phyloP scores from a whole-genome alignment of 257 asterid genomes.

The Primulina tabacum region DNA sequence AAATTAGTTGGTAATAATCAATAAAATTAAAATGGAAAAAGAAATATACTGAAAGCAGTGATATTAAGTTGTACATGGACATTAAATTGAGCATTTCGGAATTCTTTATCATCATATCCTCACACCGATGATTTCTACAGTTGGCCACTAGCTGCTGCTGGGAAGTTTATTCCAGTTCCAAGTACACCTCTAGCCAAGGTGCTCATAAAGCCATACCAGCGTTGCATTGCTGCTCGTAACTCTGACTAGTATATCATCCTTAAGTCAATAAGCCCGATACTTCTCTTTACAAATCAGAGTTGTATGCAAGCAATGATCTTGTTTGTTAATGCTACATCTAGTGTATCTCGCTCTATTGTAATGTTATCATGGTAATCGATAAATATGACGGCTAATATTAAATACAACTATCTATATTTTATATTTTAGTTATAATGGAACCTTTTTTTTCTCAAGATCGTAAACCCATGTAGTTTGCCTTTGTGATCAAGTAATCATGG shows the following conservation, averaged over 20 bases:
- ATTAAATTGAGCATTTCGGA: background rate
- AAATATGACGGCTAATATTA: background rate
- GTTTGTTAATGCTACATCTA: background rate
- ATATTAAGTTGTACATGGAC: background rate
- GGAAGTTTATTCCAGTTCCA: conserved; percentile 84
- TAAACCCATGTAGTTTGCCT: background rate
- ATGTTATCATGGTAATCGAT: background rate
- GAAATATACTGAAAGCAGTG: background rate
- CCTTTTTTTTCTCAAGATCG: background rate
- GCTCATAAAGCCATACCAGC: conserved; percentile 65
- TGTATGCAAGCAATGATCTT: conserved; percentile 12
- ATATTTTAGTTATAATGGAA: background rate
- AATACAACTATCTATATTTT: background rate
- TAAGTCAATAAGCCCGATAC: background rate
- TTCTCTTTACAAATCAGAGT: background rate
- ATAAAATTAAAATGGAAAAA: too few relatives aligned
- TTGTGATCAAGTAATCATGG: too few relatives aligned
- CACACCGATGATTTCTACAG: conserved; percentile 37
- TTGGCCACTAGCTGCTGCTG: conserved; percentile 89
- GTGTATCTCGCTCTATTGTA: background rate
- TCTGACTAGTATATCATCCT: conserved; percentile 22
- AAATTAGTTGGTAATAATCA: too few relatives aligned
- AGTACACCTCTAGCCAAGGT: conserved; percentile 77
- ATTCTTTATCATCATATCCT: background rate
- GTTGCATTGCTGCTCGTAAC: conserved; percentile 57